These are phyloP conservation scores for Leccinum imitatum DNA, from an alignment of 768 basidiomycete species.

Conservation along the genomic window DNA sequence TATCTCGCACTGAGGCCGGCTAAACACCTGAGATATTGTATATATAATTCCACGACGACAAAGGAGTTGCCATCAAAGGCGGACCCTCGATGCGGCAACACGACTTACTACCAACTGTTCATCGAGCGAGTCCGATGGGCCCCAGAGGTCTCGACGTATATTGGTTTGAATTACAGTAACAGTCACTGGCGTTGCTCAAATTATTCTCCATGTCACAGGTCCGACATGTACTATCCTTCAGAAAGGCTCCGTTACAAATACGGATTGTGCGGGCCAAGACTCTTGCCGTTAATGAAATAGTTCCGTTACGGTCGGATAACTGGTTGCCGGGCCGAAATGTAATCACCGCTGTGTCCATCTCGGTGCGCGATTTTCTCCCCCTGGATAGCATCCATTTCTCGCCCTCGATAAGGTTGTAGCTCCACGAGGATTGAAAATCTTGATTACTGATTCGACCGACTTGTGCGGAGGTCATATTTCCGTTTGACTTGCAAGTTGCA, in stretches of 20 bases:
- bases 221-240: not conserved
- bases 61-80: not conserved
- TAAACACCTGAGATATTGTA: not conserved
- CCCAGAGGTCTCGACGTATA: not conserved
- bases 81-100: not conserved
- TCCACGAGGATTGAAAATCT: not conserved
- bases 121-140: not conserved
- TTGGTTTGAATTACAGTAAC: not conserved
- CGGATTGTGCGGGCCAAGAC: not conserved
- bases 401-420: not conserved
- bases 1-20: not conserved
- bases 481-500: not conserved
- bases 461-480: not conserved
- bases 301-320: not conserved
- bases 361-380: not conserved
- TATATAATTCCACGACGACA: not conserved
- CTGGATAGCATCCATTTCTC: not conserved
- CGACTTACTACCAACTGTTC: not conserved
- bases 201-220: not conserved
- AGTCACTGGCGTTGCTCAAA: not conserved
- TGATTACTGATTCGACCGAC: not conserved
- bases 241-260: not conserved
- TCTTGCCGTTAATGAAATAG: not conserved
- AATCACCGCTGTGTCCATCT: not conserved
- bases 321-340: not conserved